These are phyloP conservation scores for Hansenula sp. DNA, from an alignment of 1,139 yeast genomes.

Conservation along the genomic window DNA sequence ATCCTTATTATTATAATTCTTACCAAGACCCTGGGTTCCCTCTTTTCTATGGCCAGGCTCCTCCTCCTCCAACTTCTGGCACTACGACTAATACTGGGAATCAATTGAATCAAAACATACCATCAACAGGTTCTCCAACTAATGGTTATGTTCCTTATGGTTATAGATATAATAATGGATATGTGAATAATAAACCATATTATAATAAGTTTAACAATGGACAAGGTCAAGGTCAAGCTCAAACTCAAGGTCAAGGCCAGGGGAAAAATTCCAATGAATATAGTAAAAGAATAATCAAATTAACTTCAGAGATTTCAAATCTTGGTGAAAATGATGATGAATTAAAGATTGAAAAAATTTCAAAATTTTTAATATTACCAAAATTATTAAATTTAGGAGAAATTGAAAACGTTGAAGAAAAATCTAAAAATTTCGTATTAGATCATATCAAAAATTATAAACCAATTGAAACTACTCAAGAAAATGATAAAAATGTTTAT, in stretches of 20 bases:
- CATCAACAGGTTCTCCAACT: constrained; percentile 3
- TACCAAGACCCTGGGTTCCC: constrained; percentile 1
- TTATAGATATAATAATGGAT: not conserved
- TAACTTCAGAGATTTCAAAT: not conserved
- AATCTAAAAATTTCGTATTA: not conserved
- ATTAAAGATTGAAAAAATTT: constrained; percentile 19
- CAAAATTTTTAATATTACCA: constrained; percentile 1
- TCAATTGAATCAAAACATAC: not conserved
- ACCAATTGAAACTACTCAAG: not conserved
- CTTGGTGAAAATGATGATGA: not conserved
- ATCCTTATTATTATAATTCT: not conserved
- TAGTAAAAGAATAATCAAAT: not conserved
- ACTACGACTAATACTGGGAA: not conserved
- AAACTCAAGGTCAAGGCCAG: too few species aligned
- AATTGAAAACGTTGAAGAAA: not conserved
- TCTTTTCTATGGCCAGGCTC: constrained; percentile 1
- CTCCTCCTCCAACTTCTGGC: not conserved
- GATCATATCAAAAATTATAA: not conserved
- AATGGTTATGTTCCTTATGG: not conserved
- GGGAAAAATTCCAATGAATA: not conserved
- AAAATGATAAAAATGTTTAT: constrained; percentile 6
- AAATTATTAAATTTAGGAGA: not conserved
- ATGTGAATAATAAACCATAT: not conserved
- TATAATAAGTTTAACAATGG: not conserved
- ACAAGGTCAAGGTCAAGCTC: too few species aligned